phyloP scores from a whole-genome alignment of 345 rosid species.

The Arabidopsis arenosa region DNA sequence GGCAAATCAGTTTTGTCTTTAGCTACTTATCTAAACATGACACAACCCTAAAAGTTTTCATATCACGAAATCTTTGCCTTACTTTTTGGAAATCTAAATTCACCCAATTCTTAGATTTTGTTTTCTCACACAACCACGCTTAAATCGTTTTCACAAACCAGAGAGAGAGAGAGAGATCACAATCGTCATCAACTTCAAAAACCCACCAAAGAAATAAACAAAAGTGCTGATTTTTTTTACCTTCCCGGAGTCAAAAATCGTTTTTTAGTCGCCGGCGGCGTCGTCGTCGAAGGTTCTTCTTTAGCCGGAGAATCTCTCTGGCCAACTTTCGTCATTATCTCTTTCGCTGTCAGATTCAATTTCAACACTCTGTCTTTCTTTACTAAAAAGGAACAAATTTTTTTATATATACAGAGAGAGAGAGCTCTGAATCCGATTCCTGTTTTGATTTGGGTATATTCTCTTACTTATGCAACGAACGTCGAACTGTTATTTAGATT shows the following conservation, averaged over 20 bases:
- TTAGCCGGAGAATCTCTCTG: conserved; percentile 42
- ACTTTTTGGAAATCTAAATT: neutral
- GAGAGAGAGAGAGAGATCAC: neutral
- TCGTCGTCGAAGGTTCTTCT: neutral
- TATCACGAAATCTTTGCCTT: conserved; percentile 28
- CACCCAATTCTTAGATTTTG: conserved; percentile 4
- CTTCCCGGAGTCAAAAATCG: conserved; percentile 57
- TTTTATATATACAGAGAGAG: neutral
- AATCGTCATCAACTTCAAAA: neutral
- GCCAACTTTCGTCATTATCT: conserved; percentile 41
- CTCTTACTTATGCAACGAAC: conserved; percentile 5
- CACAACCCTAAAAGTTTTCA: neutral
- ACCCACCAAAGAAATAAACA: neutral
- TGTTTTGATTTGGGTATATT: conserved; percentile 35
- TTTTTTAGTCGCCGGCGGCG: neutral
- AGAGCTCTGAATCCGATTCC: conserved; percentile 5
- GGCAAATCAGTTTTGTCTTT: neutral
- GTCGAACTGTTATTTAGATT: neutral
- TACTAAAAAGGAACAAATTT: neutral
- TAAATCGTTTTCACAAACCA: conserved; percentile 1
- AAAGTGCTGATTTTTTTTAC: conserved; percentile 35
- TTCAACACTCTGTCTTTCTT: conserved; percentile 19
- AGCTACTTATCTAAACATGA: conserved; percentile 25
- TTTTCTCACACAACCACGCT: neutral
- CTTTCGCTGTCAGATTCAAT: conserved; percentile 4